Evolutionary conservation across 164 flowering plant genomes (phyloP), one percentile per base, ranked within the genome.

Genomic region (Stephania cephalantha): DNA sequence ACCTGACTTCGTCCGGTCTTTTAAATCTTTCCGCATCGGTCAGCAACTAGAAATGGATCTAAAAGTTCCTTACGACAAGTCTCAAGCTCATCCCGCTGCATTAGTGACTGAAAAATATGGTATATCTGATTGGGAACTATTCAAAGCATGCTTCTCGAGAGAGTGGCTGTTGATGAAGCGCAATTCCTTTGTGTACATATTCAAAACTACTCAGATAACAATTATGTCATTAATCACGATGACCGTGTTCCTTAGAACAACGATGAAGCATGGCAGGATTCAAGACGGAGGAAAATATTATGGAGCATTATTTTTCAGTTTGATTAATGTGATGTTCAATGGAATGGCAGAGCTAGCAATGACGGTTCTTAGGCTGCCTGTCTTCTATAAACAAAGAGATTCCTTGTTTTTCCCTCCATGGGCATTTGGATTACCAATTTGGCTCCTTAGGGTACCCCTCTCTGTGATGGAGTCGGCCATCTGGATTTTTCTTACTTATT

Each of bases 301-400:
- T n/a, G 88, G 92, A 29, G 92, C 92, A 53, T 55, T 89, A 66
- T 89, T 89, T 71, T 89, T 85, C 80, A 77, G 87, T 71, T 81
- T 89, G 22, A 78, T 85, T 4, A 87, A 86, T 66, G 86, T 87
- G 73, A 89, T 89, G 90, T 87, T 87, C 68, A 89, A 89, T 78
- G 92, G 92, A 9, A 77, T 83, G 83, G 88, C 89, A 15, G 92
- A 89, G 85, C 82, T 87, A n/a, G 82, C 86, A 18, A 79, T 85
- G 87, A 89, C 88, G 13, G 78, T 87, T 66, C 44, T 76, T 65
- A 85, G 84, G 81, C 87, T 89, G 66, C 90, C 92, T 3, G 90
- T 89, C 20, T 87, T 89, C 78, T 89, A 80, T 68, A 89, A 85
- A 75, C 93, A 89, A 63, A 79, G 93, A 74, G 93, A 89, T 78